Evolutionary conservation across 805 yeast genomes (phyloP), one percentile per base, ranked within the genome.

Genomic region (Saccharomycopsis oosterbeekiorum): DNA sequence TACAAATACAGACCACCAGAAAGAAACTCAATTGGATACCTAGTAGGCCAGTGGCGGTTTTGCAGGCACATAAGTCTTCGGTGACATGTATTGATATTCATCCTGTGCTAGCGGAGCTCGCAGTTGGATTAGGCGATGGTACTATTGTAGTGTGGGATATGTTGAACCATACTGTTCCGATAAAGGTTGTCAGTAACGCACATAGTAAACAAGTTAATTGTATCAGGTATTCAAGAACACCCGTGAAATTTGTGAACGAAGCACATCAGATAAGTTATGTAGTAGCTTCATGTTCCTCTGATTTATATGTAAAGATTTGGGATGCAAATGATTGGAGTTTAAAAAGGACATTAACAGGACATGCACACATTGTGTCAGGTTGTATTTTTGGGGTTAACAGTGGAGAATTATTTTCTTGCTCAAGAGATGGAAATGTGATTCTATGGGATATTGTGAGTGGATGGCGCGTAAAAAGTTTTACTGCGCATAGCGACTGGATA

Each of bases 401-500:
- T 40, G 73, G 74, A 34, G 76, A 76, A 15, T 69, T 86, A 17
- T 80, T 84, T 59, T 81, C 86, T 12, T 83, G 84, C 37, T 84
- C 90, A 0, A 74, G 92, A 61, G 93, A 87, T 68, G 76, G 75
- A 8, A 69, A 84, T 1, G 78, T 85, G 6, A 84, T 79, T 66
- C 67, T 83, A 1, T 87, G 92, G 92, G 88, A 88, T 70, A 68
- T 86, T 6, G 71, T 75, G 1, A 78, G 83, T 2, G 97, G 96
- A 0, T 84, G 82, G 77, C 82, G 90, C 63, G 66, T 82, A 17
- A 78, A 80, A 63, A 82, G 88, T 0, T 82, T 90, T 61, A 77
- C 80, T 15, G 93, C 92, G 1, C 97, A 92, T 71, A 80, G 88
- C 10, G 97, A 90, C 65, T 92, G 97, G 97, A 90, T 90, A 3